Evolutionary conservation across 352 stramenopile species (phyloP), one percentile per base, ranked within the genome.

Genomic region (Globisporangium barbulae): DNA sequence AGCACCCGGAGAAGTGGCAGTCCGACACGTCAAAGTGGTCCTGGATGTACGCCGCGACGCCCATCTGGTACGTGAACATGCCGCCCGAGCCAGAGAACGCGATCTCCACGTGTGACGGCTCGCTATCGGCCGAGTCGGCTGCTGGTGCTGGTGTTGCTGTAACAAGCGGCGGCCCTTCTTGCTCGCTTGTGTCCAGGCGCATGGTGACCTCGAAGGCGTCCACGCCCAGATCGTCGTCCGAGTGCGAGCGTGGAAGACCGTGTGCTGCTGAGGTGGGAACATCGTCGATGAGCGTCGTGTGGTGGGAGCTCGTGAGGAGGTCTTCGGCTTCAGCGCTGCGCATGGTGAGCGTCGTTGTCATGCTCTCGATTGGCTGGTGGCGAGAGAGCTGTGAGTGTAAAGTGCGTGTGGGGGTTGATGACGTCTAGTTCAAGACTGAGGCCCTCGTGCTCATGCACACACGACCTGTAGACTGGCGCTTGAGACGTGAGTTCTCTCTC

Each of bases 51-150:
- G 81, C 81, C 0, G 81, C 81, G 53, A 89, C 65, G 31, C 81
- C 81, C 81, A 90, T 90, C 68, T 90, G 81, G 61, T 89, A 90
- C 9, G 88, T 78, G 57, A 90, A 90, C 65, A 80, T 72, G 33
- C 79, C 81, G 2, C 68, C 81, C n/a, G 79, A 90, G 10, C 79
- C 76, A 35, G 81, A 88, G 67, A 90, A 90, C 8, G 77, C 78
- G 55, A 89, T 78, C 67, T 90, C 81, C 45, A 90, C 71, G 1
- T 76, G 76, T 35, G 61, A 53, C 10, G 45, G 52, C 52, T 42
- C 13, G 6, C 10, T 41, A 37, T 37, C 9, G 33, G 6, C 3
- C 33, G 33, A 37, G 35, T 41, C 9, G 12, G 45, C n/a, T 22
- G 28, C 52, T 31, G 28, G 1, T 3, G 50, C 15, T 25, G 50